Evolutionary conservation across 2,329 filamentous ascomycete genomes (phyloP), one percentile per base, ranked within the genome.

Genomic region (Coleophoma cylindrospora): DNA sequence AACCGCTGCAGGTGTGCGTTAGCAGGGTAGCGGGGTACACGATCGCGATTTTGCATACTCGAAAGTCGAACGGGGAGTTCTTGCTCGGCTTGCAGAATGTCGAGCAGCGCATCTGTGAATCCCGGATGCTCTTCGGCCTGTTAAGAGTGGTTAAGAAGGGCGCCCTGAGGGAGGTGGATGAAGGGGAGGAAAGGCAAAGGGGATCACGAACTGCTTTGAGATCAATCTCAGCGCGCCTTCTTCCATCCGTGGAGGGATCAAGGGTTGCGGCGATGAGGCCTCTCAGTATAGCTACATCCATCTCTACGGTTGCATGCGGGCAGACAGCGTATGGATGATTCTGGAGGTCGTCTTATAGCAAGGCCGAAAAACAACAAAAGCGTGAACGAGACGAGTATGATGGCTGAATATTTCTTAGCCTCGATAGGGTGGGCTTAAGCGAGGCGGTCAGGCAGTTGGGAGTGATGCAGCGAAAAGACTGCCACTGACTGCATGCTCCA

Each of bases 61-160:
- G 92, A 92, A 51, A 96, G 79, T 64, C 91, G 87, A 60, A 96
- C 83, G 56, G 86, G 86, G 63, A 83, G 78, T 61, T 95, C 88
- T 71, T 91, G 87, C 72, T 99, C 94, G 54, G 81, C 80, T 73
- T 95, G 87, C 61, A 97, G 77, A 64, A 99, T 91, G 67, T 95
- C 89, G 64, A 96, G 78, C 55, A 97, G 83, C 61, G 89, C 89
- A 70, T 94, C 89, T 67, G 89, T 86, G 70, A 99, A 97, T 58
- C 91, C 91, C 54, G 87, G 78, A 70, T 91, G 86, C 61, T 89
- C 84, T 75, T 97, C 92, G 67, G 94, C 90, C 91, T 96, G 40
- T 52, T 34, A 53, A 45, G 53, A 43, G 21, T 41, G 15, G 47
- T 62, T 53, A 62, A 52, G 40, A 50, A 40, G 43, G 34, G 45